Evolutionary conservation across 2,329 filamentous ascomycete species (phyloP), one percentile per base, ranked within the genome.

Genomic region (Botrytis squamosa): DNA sequence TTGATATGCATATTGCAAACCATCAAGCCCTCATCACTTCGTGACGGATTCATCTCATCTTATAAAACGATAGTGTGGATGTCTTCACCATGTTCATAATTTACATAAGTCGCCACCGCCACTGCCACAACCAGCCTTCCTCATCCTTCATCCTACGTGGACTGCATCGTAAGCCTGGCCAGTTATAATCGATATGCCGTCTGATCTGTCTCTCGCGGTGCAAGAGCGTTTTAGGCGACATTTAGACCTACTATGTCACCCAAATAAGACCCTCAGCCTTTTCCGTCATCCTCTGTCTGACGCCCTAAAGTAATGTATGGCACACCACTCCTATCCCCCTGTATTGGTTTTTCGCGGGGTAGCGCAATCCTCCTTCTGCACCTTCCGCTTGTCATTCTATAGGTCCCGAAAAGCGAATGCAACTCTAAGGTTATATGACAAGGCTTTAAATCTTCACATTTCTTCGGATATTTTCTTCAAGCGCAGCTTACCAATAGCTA

Each of bases 121-220:
- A 67, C 65, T 44, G 67, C 52, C 67, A 69, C 67, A 59, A 59
- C 38, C 22, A 69, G 49, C 52, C 49, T 46, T 38, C n/a, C 36
- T 33, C 36, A 55, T 69, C 64, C 29, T 49, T 38, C 29, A 20
- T 52, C 49, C 25, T 57, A 4, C 33, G 33, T 33, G 33, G 33
- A 33, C 67, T 40, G 20, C 38, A 40, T 44, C n/a, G 6, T 42
- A 69, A 69, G 4, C 67, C 36, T 29, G 42, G 9, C 38, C 52
- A 59, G 25, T 57, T 9, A 52, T n/a, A 52, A n/a, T 10, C 9
- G 18, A 9, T 40, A 16, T 38, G 46, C 14, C 18, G 44, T 67
- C 64, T 52, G 8, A 40, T 55, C 20, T 20, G 22, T 49, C 64
- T 38, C 36, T 67, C 22, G 22, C 46, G 18, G 33, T 6, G 33